Conservation (phyloP, 1,139 yeast genomes). For the Groenewaldozyma sp. region DNA sequence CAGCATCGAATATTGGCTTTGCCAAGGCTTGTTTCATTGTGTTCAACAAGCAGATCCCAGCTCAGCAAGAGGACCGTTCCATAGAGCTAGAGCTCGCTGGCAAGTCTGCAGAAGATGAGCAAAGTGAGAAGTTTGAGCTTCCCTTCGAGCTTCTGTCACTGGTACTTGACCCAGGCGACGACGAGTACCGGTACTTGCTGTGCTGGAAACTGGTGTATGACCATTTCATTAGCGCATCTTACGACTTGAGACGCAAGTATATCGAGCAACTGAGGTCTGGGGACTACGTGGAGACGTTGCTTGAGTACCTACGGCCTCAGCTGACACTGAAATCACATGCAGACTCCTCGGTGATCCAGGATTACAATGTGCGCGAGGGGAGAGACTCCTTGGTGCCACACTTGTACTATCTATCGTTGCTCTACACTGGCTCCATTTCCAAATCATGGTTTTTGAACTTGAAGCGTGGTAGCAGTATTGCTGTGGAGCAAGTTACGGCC, state of each 20-base stretch:
- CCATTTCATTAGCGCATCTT: conserved; percentile 57
- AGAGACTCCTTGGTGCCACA: conserved; percentile 38
- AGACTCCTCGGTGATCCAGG: background rate
- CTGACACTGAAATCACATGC: background rate
- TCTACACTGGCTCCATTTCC: conserved; percentile 55
- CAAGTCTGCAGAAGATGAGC: too few species aligned
- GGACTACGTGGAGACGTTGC: conserved; percentile 35
- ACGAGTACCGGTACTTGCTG: conserved; percentile 41
- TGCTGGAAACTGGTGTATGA: conserved; percentile 58
- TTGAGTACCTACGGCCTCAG: conserved; percentile 18
- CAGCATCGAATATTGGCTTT: background rate
- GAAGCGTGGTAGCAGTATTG: conserved; percentile 48
- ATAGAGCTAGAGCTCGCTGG: conserved; percentile 22
- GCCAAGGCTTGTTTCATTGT: conserved; percentile 13
- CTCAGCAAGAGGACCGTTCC: conserved; percentile 30
- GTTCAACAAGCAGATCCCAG: conserved; percentile 34
- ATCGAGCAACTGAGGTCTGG: conserved; percentile 46
- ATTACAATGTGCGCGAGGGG: conserved; percentile 10
- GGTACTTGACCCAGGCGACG: conserved; percentile 15
- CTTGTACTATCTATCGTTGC: conserved; percentile 48
- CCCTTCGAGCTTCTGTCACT: conserved; percentile 27
- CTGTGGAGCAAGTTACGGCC: conserved; percentile 55
- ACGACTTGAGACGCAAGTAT: conserved; percentile 52
- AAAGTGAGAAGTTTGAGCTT: too few species aligned
- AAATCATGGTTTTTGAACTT: conserved; percentile 65